Conservation (phyloP, 2,329 filamentous ascomycete species). For the Alternaria solani region DNA sequence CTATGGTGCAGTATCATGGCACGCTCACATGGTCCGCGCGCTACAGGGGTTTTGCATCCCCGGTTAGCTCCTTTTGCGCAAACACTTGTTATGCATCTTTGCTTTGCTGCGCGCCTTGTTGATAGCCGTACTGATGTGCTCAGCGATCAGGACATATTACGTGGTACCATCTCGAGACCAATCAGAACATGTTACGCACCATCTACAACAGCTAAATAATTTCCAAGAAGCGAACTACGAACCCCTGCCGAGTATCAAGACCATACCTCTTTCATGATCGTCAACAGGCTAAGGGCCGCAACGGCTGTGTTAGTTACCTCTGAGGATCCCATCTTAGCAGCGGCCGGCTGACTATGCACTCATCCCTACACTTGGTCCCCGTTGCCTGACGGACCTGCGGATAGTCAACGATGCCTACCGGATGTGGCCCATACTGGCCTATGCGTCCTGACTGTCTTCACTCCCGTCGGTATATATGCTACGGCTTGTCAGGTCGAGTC, state of each 20-base stretch:
- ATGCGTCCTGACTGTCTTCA: slow-evolving; percentile 29
- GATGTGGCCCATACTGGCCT: slow-evolving; percentile 36
- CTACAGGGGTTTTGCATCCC: slow-evolving; percentile 17
- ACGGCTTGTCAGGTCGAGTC: slow-evolving; percentile 30
- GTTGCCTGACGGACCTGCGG: slow-evolving; percentile 48
- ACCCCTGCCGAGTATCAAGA: slow-evolving; percentile 39
- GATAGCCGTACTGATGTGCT: slow-evolving; percentile 21
- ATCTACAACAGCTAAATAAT: slow-evolving; percentile 43
- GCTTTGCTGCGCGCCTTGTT: slow-evolving; percentile 16
- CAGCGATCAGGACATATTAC: slow-evolving; percentile 30
- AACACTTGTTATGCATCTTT: slow-evolving; percentile 13
- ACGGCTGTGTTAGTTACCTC: slow-evolving; percentile 48
- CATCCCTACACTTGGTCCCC: slow-evolving; percentile 42
- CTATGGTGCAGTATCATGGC: slow-evolving; percentile 21
- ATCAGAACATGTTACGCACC: slow-evolving; percentile 26
- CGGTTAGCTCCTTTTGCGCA: slow-evolving; percentile 14
- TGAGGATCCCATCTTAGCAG: slow-evolving; percentile 39
- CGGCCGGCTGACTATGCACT: slow-evolving; percentile 48
- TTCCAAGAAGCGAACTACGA: slow-evolving; percentile 40
- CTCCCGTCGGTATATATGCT: slow-evolving; percentile 46
- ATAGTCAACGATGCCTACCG: slow-evolving; percentile 38
- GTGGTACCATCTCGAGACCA: slow-evolving; percentile 30
- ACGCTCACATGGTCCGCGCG: slow-evolving; percentile 23
- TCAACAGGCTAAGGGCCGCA: slow-evolving; percentile 41
- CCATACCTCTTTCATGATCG: slow-evolving; percentile 38